Conservation (phyloP, 192 early-diverging fungal genomes). For the Ambispora gerdemannii region DNA sequence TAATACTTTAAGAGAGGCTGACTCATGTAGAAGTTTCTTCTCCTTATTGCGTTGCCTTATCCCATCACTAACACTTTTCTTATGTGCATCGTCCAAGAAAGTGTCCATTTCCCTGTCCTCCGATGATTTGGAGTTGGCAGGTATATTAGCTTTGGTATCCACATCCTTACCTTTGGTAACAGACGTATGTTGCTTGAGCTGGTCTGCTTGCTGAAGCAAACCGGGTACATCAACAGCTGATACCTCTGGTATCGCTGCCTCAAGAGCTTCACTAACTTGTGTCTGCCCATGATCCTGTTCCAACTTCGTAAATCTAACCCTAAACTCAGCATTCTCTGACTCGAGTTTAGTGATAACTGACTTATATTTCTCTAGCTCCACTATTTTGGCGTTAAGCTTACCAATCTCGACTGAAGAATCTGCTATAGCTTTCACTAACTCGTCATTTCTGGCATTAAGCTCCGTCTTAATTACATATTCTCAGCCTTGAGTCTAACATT, state of each 20-base stretch:
- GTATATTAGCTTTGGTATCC: too few relatives aligned
- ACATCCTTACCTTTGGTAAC: too few relatives aligned
- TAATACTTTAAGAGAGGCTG: too few relatives aligned
- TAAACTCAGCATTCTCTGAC: constrained; percentile 13
- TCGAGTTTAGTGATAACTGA: too few relatives aligned
- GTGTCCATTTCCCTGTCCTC: too few relatives aligned
- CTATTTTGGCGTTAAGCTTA: constrained; percentile 16
- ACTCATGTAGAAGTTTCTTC: background rate
- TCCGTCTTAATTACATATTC: background rate
- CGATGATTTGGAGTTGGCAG: too few relatives aligned
- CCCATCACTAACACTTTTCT: background rate
- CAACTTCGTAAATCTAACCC: background rate
- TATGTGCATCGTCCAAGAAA: too few relatives aligned
- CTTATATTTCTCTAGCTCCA: constrained; percentile 20
- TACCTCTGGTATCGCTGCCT: background rate
- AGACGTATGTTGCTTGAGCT: too few relatives aligned
- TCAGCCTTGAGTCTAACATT: too few relatives aligned
- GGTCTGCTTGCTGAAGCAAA: background rate
- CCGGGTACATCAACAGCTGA: constrained; percentile 1
- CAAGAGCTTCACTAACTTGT: background rate
- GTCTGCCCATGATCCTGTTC: too few relatives aligned
- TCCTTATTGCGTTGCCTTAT: background rate
- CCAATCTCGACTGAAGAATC: constrained; percentile 3
- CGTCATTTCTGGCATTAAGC: background rate
- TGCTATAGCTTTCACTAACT: constrained; percentile 5